Conservation (phyloP, 2,329 filamentous ascomycete species). For the Didymella keratinophila region DNA sequence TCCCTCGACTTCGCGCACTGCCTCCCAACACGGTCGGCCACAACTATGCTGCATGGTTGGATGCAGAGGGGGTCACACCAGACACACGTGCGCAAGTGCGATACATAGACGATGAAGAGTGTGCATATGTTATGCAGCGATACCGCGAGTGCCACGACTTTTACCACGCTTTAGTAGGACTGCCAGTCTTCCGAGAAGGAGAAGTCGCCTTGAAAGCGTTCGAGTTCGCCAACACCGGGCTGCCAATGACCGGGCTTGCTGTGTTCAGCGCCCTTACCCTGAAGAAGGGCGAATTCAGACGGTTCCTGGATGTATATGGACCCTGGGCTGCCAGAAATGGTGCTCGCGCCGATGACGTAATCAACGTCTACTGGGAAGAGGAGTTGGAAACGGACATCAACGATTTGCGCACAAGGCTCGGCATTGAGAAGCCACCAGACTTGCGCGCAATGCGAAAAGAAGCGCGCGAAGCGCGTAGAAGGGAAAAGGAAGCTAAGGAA, state of each 20-base stretch:
- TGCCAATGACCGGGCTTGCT: conserved; percentile 94
- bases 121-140: conserved; percentile 97
- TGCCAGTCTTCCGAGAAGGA: conserved; percentile 92
- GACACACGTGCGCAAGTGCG: conserved; percentile 84
- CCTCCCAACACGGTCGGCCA: conserved; percentile 78
- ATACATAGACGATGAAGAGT: conserved; percentile 94
- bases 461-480: conserved; percentile 73
- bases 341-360: conserved; percentile 75
- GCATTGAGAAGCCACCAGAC: conserved; percentile 89
- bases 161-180: conserved; percentile 90
- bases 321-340: conserved; percentile 94
- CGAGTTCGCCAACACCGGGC: conserved; percentile 91
- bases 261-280: conserved; percentile 73
- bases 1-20: conserved; percentile 74
- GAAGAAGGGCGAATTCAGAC: conserved; percentile 68
- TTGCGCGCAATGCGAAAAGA: conserved; percentile 77
- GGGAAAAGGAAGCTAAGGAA: conserved; percentile 62
- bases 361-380: conserved; percentile 99
- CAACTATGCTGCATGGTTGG: conserved; percentile 89
- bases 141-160: conserved; percentile 98
- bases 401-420: conserved; percentile 75
- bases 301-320: conserved; percentile 78
- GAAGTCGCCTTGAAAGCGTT: conserved; percentile 98
- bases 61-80: conserved; percentile 89
- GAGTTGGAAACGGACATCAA: conserved; percentile 83